Conservation (phyloP, 2,329 filamentous ascomycete genomes). For the Paracoccidioides lutzii region DNA sequence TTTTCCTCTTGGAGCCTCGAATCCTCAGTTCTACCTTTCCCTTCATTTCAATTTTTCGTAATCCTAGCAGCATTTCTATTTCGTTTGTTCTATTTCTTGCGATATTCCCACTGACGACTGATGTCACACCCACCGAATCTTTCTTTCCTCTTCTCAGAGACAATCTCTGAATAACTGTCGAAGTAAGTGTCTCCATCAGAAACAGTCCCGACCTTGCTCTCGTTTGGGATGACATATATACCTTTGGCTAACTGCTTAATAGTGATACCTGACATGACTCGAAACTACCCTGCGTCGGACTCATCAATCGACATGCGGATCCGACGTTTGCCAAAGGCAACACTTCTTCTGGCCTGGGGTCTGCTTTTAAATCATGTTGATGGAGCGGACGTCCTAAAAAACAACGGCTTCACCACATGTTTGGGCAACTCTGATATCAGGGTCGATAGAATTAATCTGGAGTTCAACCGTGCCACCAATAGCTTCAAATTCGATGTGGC, state of each 20-base stretch:
- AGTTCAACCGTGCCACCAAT: conserved; percentile 63
- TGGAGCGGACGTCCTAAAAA: conserved; percentile 62
- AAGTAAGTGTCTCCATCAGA: not conserved
- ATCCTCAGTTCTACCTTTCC: not conserved
- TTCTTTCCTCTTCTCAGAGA: not conserved
- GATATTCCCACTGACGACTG: not conserved
- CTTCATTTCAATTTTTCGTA: not conserved
- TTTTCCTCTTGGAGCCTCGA: not conserved
- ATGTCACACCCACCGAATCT: not conserved
- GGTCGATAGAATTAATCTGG: conserved; percentile 61
- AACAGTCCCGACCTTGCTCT: too few relatives aligned
- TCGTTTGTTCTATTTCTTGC: not conserved
- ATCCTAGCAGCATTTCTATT: not conserved
- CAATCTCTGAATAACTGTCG: not conserved
- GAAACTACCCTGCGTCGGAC: not conserved
- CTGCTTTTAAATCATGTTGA: conserved; percentile 33
- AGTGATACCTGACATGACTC: not conserved
- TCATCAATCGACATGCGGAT: conserved; percentile 17
- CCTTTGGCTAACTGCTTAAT: not conserved
- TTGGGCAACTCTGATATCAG: conserved; percentile 44
- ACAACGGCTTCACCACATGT: conserved; percentile 68
- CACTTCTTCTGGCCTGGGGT: conserved; percentile 17
- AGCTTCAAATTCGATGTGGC: conserved; percentile 69
- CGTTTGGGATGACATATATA: too few relatives aligned
- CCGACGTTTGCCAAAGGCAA: conserved; percentile 9